phyloP scores from a whole-genome alignment of 169 alveolate genomes.

The Babesia divergens region DNA sequence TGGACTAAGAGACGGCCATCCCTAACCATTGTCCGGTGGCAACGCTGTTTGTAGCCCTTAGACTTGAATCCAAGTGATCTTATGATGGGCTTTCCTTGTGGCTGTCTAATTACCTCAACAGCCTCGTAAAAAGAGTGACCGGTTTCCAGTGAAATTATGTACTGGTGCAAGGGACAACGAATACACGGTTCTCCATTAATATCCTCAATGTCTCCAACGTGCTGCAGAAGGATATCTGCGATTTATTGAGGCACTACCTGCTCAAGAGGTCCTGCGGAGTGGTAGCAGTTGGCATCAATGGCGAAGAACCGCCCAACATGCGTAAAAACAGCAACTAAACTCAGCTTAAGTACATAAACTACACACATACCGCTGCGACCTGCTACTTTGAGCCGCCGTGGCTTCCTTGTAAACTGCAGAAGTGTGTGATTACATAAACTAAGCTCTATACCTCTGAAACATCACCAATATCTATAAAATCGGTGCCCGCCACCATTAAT shows the following conservation, averaged over 20 bases:
- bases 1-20: slow-evolving; percentile 21
- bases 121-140: slow-evolving; percentile 73
- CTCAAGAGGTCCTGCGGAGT: slow-evolving; percentile 71
- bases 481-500: not conserved
- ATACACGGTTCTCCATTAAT: slow-evolving; percentile 69
- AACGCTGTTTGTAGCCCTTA: slow-evolving; percentile 56
- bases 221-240: slow-evolving; percentile 9
- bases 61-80: slow-evolving; percentile 42
- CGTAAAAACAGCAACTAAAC: slow-evolving; percentile 64
- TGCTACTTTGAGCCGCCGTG: slow-evolving; percentile 37
- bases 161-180: slow-evolving; percentile 71
- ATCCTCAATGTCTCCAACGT: slow-evolving; percentile 67
- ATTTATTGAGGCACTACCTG: slow-evolving; percentile 7
- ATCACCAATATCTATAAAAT: slow-evolving; percentile 16
- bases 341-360: not conserved
- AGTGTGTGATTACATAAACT: not conserved
- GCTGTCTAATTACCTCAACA: slow-evolving; percentile 19
- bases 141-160: slow-evolving; percentile 62
- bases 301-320: slow-evolving; percentile 60
- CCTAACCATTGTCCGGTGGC: slow-evolving; percentile 30
- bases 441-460: slow-evolving; percentile 20
- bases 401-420: slow-evolving; percentile 28
- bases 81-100: not conserved
- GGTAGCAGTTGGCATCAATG: slow-evolving; percentile 76
- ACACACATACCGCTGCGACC: slow-evolving; percentile 39